Evolutionary conservation across 768 basidiomycete genomes (phyloP), one percentile per base, ranked within the genome.

Genomic region (Filobasidium wieringae): DNA sequence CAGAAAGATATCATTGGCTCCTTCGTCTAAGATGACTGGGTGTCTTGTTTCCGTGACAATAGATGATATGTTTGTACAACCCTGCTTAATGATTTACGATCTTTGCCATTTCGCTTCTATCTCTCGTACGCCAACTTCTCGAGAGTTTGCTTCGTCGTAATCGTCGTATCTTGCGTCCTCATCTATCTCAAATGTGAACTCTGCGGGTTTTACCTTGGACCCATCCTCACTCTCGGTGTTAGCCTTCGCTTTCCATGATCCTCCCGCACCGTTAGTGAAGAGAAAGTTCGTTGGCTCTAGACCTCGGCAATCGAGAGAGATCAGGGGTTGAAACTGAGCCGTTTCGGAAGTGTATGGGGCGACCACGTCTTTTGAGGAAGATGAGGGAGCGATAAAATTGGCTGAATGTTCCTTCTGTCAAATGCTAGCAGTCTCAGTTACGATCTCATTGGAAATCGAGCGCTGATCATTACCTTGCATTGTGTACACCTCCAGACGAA

Each of bases 341-440:
- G 49, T 59, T 19, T 51, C 24, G 19, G 60, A 61, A 36, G 70
- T 52, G 72, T 68, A 15, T 24, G 26, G 53, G 50, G 36, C 7
- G 66, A 68, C 59, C 61, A 68, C 52, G 63, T 56, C 12, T 39
- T 61, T 61, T 30, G 66, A 51, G 11, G 62, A 47, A 11, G 68
- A 63, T n/a, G 61, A 43, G 3, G 66, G 58, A 5, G 71, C 65
- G 30, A 65, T 52, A 55, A 73, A 68, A 29, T 63, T 66, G 1
- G 72, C 70, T 9, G 72, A 71, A 59, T 72, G 69, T 58, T 73
- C 70, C 64, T 66, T 70, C 72, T 73, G 60, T n/a, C 11, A 17
- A 5, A 30, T 17, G 3, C 24, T 3, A 31, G 36, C 32, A 32
- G 30, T 31, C 29, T 27, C 41, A 29, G 31, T 31, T 15, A n/a